These are phyloP conservation scores for Danielia reshetovae DNA, from an alignment of 805 yeast species.

Conservation along the genomic window DNA sequence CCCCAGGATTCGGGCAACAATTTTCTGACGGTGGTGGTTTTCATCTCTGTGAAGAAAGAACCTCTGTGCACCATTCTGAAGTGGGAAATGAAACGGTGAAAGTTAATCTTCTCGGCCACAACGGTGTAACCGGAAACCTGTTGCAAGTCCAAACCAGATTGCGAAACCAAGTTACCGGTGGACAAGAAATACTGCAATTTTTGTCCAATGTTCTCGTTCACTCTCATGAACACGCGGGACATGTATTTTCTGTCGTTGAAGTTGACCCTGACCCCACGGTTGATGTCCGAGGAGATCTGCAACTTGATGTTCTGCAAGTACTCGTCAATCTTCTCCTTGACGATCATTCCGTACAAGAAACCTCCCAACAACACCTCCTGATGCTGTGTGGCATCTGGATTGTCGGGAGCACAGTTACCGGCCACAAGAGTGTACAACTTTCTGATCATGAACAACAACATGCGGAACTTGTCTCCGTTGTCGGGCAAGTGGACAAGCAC, in stretches of 20 bases:
- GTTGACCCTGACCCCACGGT: slow-evolving; percentile 75
- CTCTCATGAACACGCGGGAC: slow-evolving; percentile 68
- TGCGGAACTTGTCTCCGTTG: slow-evolving; percentile 75
- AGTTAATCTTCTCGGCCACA: slow-evolving; percentile 97
- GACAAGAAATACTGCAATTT: slow-evolving; percentile 91
- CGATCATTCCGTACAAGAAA: slow-evolving; percentile 91
- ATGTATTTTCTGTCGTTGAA: slow-evolving; percentile 83
- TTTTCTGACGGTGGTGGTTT: slow-evolving; percentile 96
- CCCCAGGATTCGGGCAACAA: slow-evolving; percentile 98
- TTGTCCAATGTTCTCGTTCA: slow-evolving; percentile 91
- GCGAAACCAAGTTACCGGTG: slow-evolving; percentile 95
- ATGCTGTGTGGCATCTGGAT: slow-evolving; percentile 99
- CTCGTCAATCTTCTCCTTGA: slow-evolving; percentile 95
- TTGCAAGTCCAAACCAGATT: slow-evolving; percentile 95
- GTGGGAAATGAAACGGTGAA: slow-evolving; percentile 95
- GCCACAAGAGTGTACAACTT: slow-evolving; percentile 92
- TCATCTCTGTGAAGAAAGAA: slow-evolving; percentile 96
- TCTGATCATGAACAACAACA: slow-evolving; percentile 91
- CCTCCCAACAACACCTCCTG: slow-evolving; percentile 96
- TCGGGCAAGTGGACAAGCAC: slow-evolving; percentile 83
- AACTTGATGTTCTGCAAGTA: slow-evolving; percentile 68
- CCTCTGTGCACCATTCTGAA: slow-evolving; percentile 99
- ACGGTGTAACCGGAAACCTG: slow-evolving; percentile 98
- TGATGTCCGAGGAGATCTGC: slow-evolving; percentile 76
- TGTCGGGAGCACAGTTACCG: slow-evolving; percentile 94